phyloP scores from a whole-genome alignment of 805 yeast genomes.

The Debaryomyces hansenii region DNA sequence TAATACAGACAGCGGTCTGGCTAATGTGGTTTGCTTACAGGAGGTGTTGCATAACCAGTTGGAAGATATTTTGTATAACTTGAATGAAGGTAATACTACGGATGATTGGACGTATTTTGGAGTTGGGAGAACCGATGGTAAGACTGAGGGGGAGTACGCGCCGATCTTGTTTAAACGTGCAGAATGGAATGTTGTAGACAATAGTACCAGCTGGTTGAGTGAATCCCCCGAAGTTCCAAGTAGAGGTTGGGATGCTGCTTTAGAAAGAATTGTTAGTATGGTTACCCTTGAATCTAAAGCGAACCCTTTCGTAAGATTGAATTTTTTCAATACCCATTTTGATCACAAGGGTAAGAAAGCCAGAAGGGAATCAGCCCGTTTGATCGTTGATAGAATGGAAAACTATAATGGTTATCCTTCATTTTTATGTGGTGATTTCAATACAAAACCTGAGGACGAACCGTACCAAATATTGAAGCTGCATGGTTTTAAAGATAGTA shows the following conservation, averaged over 20 bases:
- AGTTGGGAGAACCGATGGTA: slow-evolving; percentile 36
- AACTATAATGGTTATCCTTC: slow-evolving; percentile 32
- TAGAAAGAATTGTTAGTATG: slow-evolving; percentile 41
- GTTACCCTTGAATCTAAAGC: slow-evolving; percentile 25
- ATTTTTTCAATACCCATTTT: slow-evolving; percentile 43
- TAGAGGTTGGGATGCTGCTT: slow-evolving; percentile 44
- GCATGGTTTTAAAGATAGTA: slow-evolving; percentile 40
- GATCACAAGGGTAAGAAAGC: slow-evolving; percentile 42
- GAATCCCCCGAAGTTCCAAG: slow-evolving; percentile 39
- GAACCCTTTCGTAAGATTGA: slow-evolving; percentile 27
- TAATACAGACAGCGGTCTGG: slow-evolving; percentile 25
- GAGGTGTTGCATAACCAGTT: slow-evolving; percentile 32
- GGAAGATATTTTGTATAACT: slow-evolving; percentile 22
- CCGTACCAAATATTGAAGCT: slow-evolving; percentile 39
- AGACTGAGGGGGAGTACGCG: slow-evolving; percentile 30
- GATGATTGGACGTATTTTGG: slow-evolving; percentile 37
- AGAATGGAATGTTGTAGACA: slow-evolving; percentile 33
- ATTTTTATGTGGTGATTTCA: slow-evolving; percentile 44
- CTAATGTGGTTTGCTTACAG: slow-evolving; percentile 40
- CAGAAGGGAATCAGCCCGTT: slow-evolving; percentile 30
- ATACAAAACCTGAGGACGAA: slow-evolving; percentile 41
- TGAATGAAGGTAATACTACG: slow-evolving; percentile 17
- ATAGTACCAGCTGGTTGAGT: slow-evolving; percentile 40
- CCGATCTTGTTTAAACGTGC: slow-evolving; percentile 33
- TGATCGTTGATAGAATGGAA: slow-evolving; percentile 35